phyloP scores from a whole-genome alignment of 2,329 filamentous ascomycete species.

The Pseudohalonectria lignicola region DNA sequence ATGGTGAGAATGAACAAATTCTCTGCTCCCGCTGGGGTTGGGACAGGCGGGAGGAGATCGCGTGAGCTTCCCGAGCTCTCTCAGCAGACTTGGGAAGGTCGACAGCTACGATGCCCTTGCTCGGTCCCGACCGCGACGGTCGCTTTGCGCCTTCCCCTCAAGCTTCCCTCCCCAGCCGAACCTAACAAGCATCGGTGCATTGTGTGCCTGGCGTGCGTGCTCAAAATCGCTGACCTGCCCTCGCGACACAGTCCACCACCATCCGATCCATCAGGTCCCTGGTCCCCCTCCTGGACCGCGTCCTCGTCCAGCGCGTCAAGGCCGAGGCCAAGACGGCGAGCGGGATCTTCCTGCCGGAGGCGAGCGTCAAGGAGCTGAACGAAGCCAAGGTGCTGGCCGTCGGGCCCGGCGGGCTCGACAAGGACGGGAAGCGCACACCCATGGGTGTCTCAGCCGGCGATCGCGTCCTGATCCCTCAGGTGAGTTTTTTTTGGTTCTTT shows the following conservation, averaged over 20 bases:
- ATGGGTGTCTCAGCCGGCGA: slow-evolving; percentile 79
- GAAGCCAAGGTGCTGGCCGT: slow-evolving; percentile 95
- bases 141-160: too few relatives aligned
- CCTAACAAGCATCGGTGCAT: too few relatives aligned
- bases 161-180: too few relatives aligned
- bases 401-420: slow-evolving; percentile 78
- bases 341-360: slow-evolving; percentile 97
- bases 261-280: slow-evolving; percentile 95
- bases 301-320: slow-evolving; percentile 96
- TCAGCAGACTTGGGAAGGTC: too few relatives aligned
- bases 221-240: too few relatives aligned
- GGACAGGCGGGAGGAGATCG: too few relatives aligned
- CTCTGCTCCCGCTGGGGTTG: too few relatives aligned
- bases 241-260: slow-evolving; percentile 54
- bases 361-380: slow-evolving; percentile 94
- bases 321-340: slow-evolving; percentile 91
- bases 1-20: too few relatives aligned
- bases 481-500: slow-evolving; percentile 30
- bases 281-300: slow-evolving; percentile 91
- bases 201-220: too few relatives aligned
- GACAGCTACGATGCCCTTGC: too few relatives aligned
- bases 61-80: too few relatives aligned
- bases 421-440: slow-evolving; percentile 76
- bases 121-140: too few relatives aligned
- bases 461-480: slow-evolving; percentile 91